phyloP scores from a whole-genome alignment of 2,329 filamentous ascomycete genomes.

The Beauveria sp. region DNA sequence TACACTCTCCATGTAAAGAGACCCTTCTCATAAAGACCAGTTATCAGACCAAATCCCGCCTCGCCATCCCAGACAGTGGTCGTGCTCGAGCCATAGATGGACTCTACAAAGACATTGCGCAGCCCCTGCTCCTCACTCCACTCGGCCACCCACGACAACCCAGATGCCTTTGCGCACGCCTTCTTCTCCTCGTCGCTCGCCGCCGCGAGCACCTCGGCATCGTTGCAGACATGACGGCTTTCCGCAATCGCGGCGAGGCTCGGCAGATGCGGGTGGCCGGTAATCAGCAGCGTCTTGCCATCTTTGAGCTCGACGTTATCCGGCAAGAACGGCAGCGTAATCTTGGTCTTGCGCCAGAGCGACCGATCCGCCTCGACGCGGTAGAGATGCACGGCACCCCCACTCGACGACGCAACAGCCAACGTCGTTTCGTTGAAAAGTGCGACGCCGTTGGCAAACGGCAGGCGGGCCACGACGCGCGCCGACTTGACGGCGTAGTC shows the following conservation, averaged over 20 bases:
- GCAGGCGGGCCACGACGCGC: slow-evolving; percentile 24
- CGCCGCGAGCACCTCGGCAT: slow-evolving; percentile 18
- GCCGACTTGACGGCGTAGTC: slow-evolving; percentile 7
- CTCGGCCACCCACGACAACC: slow-evolving; percentile 24
- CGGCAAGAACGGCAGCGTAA: slow-evolving; percentile 27
- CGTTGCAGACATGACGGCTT: slow-evolving; percentile 28
- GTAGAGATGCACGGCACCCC: slow-evolving; percentile 24
- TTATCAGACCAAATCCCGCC: slow-evolving; percentile 26
- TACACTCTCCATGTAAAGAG: slow-evolving; percentile 22
- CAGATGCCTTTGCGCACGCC: slow-evolving; percentile 9
- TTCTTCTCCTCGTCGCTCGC: slow-evolving; percentile 13
- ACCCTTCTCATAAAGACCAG: slow-evolving; percentile 31
- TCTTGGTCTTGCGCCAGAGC: neutral
- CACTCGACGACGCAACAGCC: slow-evolving; percentile 29
- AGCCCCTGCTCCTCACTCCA: slow-evolving; percentile 28
- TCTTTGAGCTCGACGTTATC: slow-evolving; percentile 30
- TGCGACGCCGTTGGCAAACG: slow-evolving; percentile 36
- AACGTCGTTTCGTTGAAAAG: slow-evolving; percentile 26
- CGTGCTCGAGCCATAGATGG: slow-evolving; percentile 26
- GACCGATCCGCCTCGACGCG: slow-evolving; percentile 10
- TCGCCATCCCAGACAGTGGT: slow-evolving; percentile 25
- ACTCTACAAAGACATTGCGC: slow-evolving; percentile 25
- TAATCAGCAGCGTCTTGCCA: slow-evolving; percentile 27
- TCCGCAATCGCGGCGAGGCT: slow-evolving; percentile 23
- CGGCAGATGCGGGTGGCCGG: slow-evolving; percentile 31